Evolutionary conservation across 2,329 filamentous ascomycete genomes (phyloP).

Genomic region (Epichloe baconii): DNA sequence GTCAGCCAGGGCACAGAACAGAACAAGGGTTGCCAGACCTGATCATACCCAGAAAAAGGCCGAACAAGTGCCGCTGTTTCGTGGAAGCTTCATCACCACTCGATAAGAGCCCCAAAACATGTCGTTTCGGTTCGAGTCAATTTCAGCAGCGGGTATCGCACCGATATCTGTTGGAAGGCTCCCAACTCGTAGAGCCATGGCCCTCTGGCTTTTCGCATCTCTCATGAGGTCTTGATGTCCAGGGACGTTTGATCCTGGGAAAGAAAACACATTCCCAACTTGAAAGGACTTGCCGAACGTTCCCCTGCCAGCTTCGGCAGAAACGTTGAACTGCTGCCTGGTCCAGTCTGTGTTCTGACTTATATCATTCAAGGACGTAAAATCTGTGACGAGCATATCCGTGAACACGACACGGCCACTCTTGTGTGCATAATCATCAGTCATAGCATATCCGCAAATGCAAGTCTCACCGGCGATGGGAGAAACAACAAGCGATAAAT

Average conservation of each 20-base stretch:
- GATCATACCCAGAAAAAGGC: constrained; percentile 62
- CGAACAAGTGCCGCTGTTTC: constrained; percentile 53
- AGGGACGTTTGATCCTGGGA: constrained; percentile 27
- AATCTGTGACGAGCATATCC: constrained; percentile 59
- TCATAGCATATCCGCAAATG: constrained; percentile 58
- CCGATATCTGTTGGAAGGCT: constrained; percentile 27
- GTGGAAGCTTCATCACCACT: constrained; percentile 50
- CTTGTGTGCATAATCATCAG: constrained; percentile 23
- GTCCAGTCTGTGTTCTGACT: constrained; percentile 46
- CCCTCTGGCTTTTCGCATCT: constrained; percentile 28
- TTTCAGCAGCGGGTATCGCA: constrained; percentile 48
- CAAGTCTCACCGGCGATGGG: constrained; percentile 31
- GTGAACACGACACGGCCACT: constrained; percentile 42
- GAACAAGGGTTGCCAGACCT: not conserved
- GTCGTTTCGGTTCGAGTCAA: constrained; percentile 48
- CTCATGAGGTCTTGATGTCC: constrained; percentile 8
- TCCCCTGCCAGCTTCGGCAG: constrained; percentile 43
- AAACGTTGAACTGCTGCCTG: constrained; percentile 54
- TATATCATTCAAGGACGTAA: constrained; percentile 40
- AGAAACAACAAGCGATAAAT: constrained; percentile 9
- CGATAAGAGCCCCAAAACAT: constrained; percentile 59
- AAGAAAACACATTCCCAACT: constrained; percentile 42
- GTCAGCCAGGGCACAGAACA: not conserved
- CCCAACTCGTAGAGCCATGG: constrained; percentile 41
- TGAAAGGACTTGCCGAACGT: constrained; percentile 52